These are phyloP conservation scores for Cydonia oblonga DNA, from an alignment of 331 rosid species.

Conservation along the genomic window DNA sequence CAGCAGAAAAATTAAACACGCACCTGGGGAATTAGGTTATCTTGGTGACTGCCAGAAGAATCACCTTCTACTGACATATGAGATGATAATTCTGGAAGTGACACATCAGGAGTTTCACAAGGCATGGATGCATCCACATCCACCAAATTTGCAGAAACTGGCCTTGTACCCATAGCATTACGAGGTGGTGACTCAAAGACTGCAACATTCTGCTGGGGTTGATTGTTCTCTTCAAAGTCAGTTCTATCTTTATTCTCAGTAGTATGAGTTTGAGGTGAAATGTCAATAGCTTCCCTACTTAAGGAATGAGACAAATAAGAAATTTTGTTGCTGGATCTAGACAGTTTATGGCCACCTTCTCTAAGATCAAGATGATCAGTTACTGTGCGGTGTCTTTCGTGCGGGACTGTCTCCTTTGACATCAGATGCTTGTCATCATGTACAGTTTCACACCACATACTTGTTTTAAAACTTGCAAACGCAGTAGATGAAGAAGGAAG, in stretches of 20 bases:
- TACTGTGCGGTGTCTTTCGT: constrained; percentile 32
- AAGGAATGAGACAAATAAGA: constrained; percentile 34
- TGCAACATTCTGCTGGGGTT: constrained; percentile 22
- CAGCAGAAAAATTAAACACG: constrained; percentile 14
- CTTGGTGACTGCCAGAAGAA: constrained; percentile 16
- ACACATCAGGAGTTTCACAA: constrained; percentile 27
- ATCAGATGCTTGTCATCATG: constrained; percentile 39
- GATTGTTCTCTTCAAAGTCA: constrained; percentile 13
- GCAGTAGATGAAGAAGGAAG: constrained; percentile 63
- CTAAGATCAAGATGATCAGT: constrained; percentile 27
- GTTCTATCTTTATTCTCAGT: constrained; percentile 19
- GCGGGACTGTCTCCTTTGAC: constrained; percentile 33
- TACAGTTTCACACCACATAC: constrained; percentile 26
- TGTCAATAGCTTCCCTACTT: constrained; percentile 29
- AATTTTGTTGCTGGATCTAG: constrained; percentile 46
- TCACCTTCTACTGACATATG: constrained; percentile 5
- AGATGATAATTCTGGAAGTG: constrained; percentile 31
- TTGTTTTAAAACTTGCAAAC: constrained; percentile 48
- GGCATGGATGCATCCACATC: constrained; percentile 14
- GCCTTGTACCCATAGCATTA: constrained; percentile 20
- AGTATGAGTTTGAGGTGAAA: constrained; percentile 25
- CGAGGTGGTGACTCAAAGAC: constrained; percentile 17
- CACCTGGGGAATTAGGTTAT: constrained; percentile 48
- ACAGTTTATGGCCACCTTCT: constrained; percentile 29
- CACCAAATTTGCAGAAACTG: constrained; percentile 18